Base-by-base conservation (phyloP, 805 yeast genomes). In the Clavispora asparagi region DNA sequence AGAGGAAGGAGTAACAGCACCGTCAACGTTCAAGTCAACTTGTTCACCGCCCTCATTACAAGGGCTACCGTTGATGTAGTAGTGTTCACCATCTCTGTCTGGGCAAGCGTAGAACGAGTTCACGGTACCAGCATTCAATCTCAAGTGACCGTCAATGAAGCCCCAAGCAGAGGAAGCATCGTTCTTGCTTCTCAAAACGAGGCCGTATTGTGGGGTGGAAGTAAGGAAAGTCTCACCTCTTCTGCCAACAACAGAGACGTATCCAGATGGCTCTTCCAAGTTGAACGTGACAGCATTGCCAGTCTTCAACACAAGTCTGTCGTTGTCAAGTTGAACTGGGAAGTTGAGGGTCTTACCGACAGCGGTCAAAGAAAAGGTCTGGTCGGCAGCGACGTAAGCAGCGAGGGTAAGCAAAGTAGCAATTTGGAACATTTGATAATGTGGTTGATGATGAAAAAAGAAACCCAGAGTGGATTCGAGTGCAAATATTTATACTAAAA, bases 231-330 rank as follows among this genome's bases (percentile, higher is more conserved):
- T 25, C 14, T 29, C 32, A 12, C 7, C 7, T 10, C 3, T 6
- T 35, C 55, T 33, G 36, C 61, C 67, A 35, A 46, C 51, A 42
- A 55, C 54, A n/a, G 48, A 36, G 19, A 59, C 49, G 55, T 52
- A 64, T 11, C 71, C 71, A 41, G 59, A 48, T 31, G 71, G 70
- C 43, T 62, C 64, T 39, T 53, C 48, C 54, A 67, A 65, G 43
- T 42, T 40, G 50, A 61, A 59, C 33, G 53, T 36, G 28, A 55
- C 60, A 42, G 58, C 43, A 8, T 35, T 28, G 40, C 58, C 61
- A 26, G 42, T 50, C 7, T 44, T 40, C 41, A 57, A 48, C 19
- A 49, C 54, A 17, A 61, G 49, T 16, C 49, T 49, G 45, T 53
- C 40, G 41, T 42, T 51, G 39, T 37, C 39, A 31, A 43, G 35